These are phyloP conservation scores for Spathaspora boniae DNA, from an alignment of 805 yeast genomes.

Conservation along the genomic window DNA sequence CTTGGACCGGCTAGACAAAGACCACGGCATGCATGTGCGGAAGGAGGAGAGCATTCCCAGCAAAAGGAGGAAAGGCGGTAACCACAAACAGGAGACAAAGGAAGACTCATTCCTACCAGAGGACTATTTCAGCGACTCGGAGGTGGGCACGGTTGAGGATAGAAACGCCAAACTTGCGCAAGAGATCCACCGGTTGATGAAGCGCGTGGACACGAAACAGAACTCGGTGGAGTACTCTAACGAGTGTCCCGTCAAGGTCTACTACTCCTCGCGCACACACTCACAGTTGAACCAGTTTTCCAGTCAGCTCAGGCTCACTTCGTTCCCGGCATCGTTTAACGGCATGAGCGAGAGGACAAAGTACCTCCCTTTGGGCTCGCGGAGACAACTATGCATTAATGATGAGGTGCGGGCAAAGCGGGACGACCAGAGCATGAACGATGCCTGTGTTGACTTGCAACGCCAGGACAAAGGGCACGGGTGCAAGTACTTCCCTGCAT, in stretches of 20 bases:
- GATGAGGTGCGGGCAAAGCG: conserved; percentile 50
- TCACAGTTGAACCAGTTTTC: conserved; percentile 83
- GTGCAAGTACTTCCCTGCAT: conserved; percentile 22
- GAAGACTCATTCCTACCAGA: conserved; percentile 25
- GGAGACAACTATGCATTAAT: conserved; percentile 82
- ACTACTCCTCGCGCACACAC: conserved; percentile 83
- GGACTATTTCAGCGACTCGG: conserved; percentile 34
- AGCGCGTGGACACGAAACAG: conserved; percentile 33
- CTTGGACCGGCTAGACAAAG: conserved; percentile 30
- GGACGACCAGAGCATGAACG: conserved; percentile 61
- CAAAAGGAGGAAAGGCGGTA: conserved; percentile 4
- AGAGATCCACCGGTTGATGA: conserved; percentile 50
- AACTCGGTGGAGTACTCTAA: conserved; percentile 16
- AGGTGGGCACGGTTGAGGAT: conserved; percentile 10
- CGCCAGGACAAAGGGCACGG: conserved; percentile 20
- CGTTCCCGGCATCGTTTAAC: conserved; percentile 59
- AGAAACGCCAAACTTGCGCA: conserved; percentile 31
- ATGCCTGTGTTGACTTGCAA: conserved; percentile 74
- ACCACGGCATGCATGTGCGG: conserved; percentile 15
- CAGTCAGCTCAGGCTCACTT: conserved; percentile 60
- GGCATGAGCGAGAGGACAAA: conserved; percentile 52
- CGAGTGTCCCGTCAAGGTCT: conserved; percentile 44
- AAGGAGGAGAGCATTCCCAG: conserved; percentile 11
- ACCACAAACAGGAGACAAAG: conserved; percentile 5
- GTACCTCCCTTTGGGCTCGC: conserved; percentile 72